Percentiles rank a stretch among this genome's conserved stretches.
Conservation (phyloP, 139 green algal species). For the Limnomonas spitsbergensis region DNA sequence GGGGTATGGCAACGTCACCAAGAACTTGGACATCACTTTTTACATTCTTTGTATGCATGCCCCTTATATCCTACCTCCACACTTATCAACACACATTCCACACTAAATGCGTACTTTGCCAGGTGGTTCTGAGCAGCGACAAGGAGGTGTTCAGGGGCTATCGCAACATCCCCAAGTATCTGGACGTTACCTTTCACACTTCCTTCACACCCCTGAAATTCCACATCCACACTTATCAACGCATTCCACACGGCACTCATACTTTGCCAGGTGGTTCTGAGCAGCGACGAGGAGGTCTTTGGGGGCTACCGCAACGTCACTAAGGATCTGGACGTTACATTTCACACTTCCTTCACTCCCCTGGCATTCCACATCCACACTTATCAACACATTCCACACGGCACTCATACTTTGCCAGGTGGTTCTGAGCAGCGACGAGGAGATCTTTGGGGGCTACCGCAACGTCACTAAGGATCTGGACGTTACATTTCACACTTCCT, state of each 20-base stretch:
- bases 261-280: slow-evolving; percentile 54
- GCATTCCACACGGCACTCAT: no score
- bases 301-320: slow-evolving; percentile 79
- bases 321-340: slow-evolving; percentile 67
- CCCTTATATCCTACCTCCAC: no score
- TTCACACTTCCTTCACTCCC: no score
- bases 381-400: no score
- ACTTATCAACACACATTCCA: no score
- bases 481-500: slow-evolving; percentile 40
- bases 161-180: slow-evolving; percentile 79
- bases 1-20: slow-evolving; percentile 79
- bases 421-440: slow-evolving; percentile 77
- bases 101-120: no score
- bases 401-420: no score
- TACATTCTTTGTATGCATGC: no score
- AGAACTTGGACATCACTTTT: slow-evolving; percentile 69
- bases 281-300: slow-evolving; percentile 83
- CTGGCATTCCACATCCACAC: no score
- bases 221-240: no score
- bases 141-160: slow-evolving; percentile 87
- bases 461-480: slow-evolving; percentile 81
- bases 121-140: slow-evolving; percentile 66
- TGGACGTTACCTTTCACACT: no score
- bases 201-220: no score
- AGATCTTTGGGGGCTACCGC: slow-evolving; percentile 80